phyloP scores from a whole-genome alignment of 129 eudicot species.

The Deinandra increscens region DNA sequence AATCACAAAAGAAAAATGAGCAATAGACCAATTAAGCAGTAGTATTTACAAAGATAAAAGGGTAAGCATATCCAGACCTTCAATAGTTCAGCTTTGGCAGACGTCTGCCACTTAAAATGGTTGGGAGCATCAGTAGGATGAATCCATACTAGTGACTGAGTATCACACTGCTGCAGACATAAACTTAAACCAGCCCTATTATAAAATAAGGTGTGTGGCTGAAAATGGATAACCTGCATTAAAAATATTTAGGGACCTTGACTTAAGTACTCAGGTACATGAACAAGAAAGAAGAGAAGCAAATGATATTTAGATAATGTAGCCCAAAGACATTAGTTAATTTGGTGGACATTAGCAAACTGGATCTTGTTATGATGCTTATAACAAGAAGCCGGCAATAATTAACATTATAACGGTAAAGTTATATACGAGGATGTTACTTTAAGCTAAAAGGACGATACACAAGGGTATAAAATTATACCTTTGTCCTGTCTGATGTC shows the following conservation, averaged over 20 bases:
- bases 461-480: constrained; percentile 19
- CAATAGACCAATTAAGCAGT: constrained; percentile 9
- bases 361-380: constrained; percentile 4
- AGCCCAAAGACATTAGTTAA: neutral
- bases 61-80: constrained; percentile 48
- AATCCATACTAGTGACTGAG: constrained; percentile 56
- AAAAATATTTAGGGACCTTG: constrained; percentile 3
- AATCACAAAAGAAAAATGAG: constrained; percentile 16
- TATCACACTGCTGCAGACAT: constrained; percentile 77
- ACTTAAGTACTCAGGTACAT: constrained; percentile 15
- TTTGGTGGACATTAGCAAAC: neutral
- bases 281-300: constrained; percentile 4
- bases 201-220: constrained; percentile 77
- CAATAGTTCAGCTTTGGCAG: constrained; percentile 59
- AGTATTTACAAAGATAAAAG: constrained; percentile 1
- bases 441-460: constrained; percentile 1
- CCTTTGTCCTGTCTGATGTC: constrained; percentile 99
- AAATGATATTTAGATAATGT: neutral
- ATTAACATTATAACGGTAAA: neutral
- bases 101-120: constrained; percentile 68
- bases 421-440: constrained; percentile 9
- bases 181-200: constrained; percentile 71
- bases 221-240: constrained; percentile 88
- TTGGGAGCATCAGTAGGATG: constrained; percentile 78
- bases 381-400: neutral